Evolutionary conservation across 306 rosid genomes (phyloP).

Genomic region (Glycyrrhiza uralensis): DNA sequence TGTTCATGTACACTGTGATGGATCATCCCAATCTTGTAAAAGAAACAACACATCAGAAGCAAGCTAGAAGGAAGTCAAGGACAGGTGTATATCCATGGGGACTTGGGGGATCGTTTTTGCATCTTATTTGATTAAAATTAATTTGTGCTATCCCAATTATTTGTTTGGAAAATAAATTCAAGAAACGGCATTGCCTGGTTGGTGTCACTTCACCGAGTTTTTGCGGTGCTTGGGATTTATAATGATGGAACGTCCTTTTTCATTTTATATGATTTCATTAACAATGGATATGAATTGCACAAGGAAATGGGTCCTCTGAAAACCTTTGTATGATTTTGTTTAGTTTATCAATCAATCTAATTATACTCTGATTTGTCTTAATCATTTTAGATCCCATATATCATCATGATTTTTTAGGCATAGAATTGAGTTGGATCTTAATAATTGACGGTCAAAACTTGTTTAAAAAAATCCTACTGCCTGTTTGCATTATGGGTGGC

Average conservation of each 20-base stretch:
- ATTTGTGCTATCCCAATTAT: slow-evolving; percentile 14
- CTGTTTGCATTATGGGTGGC: no score
- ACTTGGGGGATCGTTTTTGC: not conserved
- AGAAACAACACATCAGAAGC: slow-evolving; percentile 24
- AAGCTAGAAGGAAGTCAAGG: slow-evolving; percentile 14
- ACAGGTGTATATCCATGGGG: slow-evolving; percentile 31
- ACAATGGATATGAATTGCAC: no score
- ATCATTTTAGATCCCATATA: no score
- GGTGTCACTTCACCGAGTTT: not conserved
- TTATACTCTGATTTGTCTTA: no score
- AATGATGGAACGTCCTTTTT: not conserved
- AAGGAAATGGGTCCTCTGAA: no score
- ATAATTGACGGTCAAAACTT: no score
- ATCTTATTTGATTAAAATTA: slow-evolving; percentile 10
- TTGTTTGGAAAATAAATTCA: slow-evolving; percentile 33
- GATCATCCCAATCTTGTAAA: slow-evolving; percentile 24
- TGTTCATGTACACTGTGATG: slow-evolving; percentile 26
- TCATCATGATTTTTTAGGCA: no score
- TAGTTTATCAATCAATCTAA: no score
- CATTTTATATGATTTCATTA: not conserved
- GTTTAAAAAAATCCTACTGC: no score
- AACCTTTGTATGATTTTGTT: no score
- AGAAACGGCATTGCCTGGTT: slow-evolving; percentile 13
- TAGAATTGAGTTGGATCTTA: no score
- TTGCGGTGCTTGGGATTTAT: not conserved